A percentile compares a stretch with the other conserved stretches of the same genome.
These are phyloP conservation scores for Cordyceps pruinosa DNA, from an alignment of 2,329 filamentous ascomycete genomes.

Conservation along the genomic window DNA sequence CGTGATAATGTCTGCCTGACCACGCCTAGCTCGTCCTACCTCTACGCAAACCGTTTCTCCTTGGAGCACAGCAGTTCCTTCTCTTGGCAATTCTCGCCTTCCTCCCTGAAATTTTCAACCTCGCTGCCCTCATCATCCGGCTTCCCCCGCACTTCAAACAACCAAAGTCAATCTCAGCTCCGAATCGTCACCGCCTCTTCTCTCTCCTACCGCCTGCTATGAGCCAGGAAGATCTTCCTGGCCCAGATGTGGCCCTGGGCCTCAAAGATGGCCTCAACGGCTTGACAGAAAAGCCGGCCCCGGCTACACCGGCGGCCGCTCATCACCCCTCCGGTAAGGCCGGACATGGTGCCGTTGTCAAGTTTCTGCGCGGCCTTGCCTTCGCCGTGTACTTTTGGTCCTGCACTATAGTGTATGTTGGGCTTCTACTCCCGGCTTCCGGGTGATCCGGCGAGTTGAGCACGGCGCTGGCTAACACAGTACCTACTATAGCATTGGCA, in stretches of 20 bases:
- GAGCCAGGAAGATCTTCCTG: neutral
- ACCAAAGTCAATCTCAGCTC: neutral
- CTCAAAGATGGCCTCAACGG: neutral
- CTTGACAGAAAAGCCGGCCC: neutral
- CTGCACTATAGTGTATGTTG: constrained; percentile 42
- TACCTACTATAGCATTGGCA: constrained; percentile 46
- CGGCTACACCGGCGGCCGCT: neutral
- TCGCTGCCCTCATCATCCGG: neutral
- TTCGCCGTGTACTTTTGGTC: constrained; percentile 46
- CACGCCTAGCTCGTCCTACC: neutral
- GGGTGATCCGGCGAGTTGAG: neutral
- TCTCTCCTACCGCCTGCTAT: neutral
- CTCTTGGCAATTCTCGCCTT: neutral
- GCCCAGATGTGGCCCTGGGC: neutral
- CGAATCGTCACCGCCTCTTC: neutral
- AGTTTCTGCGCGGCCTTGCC: constrained; percentile 45
- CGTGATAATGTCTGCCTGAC: constrained; percentile 7
- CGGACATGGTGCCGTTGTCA: constrained; percentile 43
- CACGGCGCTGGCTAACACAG: neutral
- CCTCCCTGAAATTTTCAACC: neutral
- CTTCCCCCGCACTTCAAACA: neutral
- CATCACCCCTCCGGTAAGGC: constrained; percentile 49
- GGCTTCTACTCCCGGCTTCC: neutral
- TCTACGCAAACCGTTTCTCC: neutral
- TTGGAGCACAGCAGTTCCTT: neutral